Percentiles rank a stretch among this genome's conserved stretches.
Conservation (phyloP, 2,329 filamentous ascomycete genomes). For the Hirsutella rhossiliensis region DNA sequence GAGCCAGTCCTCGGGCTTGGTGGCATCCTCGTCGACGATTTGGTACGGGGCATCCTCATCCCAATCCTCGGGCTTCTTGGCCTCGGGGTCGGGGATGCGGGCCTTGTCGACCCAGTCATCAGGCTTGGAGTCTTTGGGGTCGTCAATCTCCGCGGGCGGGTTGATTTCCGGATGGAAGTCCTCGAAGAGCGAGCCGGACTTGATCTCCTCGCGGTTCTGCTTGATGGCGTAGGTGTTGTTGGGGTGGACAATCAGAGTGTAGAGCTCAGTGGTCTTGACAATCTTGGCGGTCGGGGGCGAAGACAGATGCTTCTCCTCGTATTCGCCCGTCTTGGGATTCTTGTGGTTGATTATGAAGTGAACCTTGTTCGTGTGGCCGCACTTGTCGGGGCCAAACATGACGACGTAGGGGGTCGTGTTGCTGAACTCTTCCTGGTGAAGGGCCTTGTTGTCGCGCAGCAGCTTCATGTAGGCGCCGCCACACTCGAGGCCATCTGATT, state of each 20-base stretch:
- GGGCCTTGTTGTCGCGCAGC: constrained; percentile 91
- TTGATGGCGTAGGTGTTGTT: constrained; percentile 92
- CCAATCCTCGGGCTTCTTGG: constrained; percentile 96
- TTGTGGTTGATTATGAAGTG: constrained; percentile 99
- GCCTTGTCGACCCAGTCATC: constrained; percentile 91
- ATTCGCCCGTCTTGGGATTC: constrained; percentile 99
- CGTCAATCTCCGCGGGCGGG: constrained; percentile 88
- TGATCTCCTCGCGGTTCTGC: constrained; percentile 80
- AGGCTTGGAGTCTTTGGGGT: constrained; percentile 86
- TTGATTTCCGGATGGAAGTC: constrained; percentile 92
- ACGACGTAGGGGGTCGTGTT: constrained; percentile 97
- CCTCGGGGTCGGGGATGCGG: constrained; percentile 82
- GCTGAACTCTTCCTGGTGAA: constrained; percentile 95
- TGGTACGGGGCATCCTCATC: constrained; percentile 96
- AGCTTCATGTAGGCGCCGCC: constrained; percentile 99
- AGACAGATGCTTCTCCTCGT: constrained; percentile 98
- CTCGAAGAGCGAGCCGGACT: constrained; percentile 84
- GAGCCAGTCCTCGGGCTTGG: constrained; percentile 91
- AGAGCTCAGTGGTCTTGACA: constrained; percentile 84
- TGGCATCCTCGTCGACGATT: constrained; percentile 86
- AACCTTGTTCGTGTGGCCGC: constrained; percentile 96
- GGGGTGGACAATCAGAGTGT: constrained; percentile 91
- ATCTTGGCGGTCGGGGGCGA: constrained; percentile 76
- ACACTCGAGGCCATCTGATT: constrained; percentile 79
- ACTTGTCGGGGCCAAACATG: constrained; percentile 99